phyloP scores from a whole-genome alignment of 768 basidiomycete species.

The Boletellus ananiceps region DNA sequence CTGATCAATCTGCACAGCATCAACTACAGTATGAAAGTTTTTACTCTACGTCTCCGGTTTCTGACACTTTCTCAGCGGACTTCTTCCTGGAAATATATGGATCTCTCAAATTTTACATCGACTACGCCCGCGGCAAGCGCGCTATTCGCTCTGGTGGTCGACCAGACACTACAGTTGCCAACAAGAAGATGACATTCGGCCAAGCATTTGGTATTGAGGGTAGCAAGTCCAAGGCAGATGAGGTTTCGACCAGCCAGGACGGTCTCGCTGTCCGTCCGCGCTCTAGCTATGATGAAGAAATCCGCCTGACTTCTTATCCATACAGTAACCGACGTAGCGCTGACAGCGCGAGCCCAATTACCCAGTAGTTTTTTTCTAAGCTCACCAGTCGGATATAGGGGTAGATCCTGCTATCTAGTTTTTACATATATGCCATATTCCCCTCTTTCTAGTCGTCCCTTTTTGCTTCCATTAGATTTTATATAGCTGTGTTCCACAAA shows the following conservation, averaged over 20 bases:
- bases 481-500: not conserved
- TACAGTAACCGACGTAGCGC: constrained; percentile 10
- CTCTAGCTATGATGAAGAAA: constrained; percentile 39
- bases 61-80: constrained; percentile 43
- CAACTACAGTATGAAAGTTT: constrained; percentile 38
- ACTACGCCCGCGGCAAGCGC: constrained; percentile 33
- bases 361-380: not conserved
- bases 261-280: constrained; percentile 11
- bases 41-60: not conserved
- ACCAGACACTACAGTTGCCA: constrained; percentile 16
- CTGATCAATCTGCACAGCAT: constrained; percentile 31
- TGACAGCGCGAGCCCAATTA: constrained; percentile 6
- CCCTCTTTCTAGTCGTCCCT: not conserved
- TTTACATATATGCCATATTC: not conserved
- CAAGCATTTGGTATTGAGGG: constrained; percentile 38
- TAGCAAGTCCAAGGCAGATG: constrained; percentile 15
- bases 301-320: constrained; percentile 38
- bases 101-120: constrained; percentile 60
- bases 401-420: not conserved
- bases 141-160: constrained; percentile 18
- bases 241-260: constrained; percentile 2
- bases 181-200: constrained; percentile 32
- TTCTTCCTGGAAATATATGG: constrained; percentile 58
- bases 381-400: not conserved
- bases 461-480: not conserved